Evolutionary conservation across 257 asterid species (phyloP).

Genomic region (Scutellaria barbata): DNA sequence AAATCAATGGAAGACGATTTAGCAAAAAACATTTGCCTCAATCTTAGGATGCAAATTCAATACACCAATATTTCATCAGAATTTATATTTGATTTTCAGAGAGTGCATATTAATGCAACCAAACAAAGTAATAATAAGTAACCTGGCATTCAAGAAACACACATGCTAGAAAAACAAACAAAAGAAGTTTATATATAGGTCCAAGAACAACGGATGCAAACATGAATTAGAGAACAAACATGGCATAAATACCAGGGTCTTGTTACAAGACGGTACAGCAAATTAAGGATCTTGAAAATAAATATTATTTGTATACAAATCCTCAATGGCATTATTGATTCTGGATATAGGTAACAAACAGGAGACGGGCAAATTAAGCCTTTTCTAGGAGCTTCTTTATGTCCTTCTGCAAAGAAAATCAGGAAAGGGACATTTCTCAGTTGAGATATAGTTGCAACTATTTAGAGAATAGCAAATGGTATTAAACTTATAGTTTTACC

Average conservation of each 20-base stretch:
- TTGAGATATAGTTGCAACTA: not conserved
- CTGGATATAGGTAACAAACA: slow-evolving; percentile 1
- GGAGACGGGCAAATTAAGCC: slow-evolving; percentile 35
- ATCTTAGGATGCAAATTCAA: too few relatives aligned
- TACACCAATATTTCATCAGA: too few relatives aligned
- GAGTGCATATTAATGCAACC: too few relatives aligned
- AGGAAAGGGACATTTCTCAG: not conserved
- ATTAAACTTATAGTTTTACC: slow-evolving; percentile 46
- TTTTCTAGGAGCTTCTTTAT: slow-evolving; percentile 78
- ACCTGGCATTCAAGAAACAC: too few relatives aligned
- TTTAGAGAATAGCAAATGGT: not conserved
- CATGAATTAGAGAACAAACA: not conserved
- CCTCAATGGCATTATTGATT: slow-evolving; percentile 30
- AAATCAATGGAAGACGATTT: too few relatives aligned
- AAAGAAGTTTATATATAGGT: not conserved
- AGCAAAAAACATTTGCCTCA: too few relatives aligned
- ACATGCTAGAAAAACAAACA: too few relatives aligned
- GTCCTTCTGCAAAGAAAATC: slow-evolving; percentile 68
- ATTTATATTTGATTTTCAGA: too few relatives aligned
- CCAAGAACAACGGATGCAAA: not conserved
- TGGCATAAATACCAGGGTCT: not conserved
- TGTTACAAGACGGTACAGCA: slow-evolving; percentile 9
- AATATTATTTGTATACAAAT: slow-evolving; percentile 21
- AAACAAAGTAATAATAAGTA: too few relatives aligned
- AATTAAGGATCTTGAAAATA: slow-evolving; percentile 11